phyloP scores from a whole-genome alignment of 2,329 filamentous ascomycete genomes.

The Fusarium secorum region DNA sequence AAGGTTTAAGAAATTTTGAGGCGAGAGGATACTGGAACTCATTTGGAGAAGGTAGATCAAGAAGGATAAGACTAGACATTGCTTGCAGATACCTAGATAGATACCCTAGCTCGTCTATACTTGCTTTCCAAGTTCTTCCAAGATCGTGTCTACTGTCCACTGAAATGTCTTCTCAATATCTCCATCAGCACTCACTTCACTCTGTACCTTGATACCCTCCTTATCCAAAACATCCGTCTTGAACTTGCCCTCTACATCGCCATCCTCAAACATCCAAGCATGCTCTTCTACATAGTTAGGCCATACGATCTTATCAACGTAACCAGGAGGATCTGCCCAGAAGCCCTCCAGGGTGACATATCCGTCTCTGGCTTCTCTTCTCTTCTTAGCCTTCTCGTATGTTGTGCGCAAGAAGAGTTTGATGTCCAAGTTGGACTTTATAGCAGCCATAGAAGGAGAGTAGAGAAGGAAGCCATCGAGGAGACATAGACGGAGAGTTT shows the following conservation, averaged over 20 bases:
- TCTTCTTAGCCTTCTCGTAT: constrained; percentile 67
- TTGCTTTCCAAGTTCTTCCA: constrained; percentile 54
- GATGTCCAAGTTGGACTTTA: constrained; percentile 72
- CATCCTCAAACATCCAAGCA: constrained; percentile 77
- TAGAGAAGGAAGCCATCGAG: constrained; percentile 92
- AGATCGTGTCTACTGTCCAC: constrained; percentile 73
- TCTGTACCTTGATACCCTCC: constrained; percentile 59
- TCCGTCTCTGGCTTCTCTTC: constrained; percentile 73
- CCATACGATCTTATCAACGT: constrained; percentile 95
- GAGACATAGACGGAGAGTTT: constrained; percentile 66
- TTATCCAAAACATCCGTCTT: constrained; percentile 54
- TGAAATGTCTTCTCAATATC: constrained; percentile 69
- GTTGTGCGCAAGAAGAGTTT: constrained; percentile 80
- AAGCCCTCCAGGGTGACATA: constrained; percentile 89
- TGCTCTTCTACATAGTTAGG: constrained; percentile 89
- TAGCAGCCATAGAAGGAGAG: constrained; percentile 61
- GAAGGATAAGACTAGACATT: neutral
- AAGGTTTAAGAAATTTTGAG: neutral
- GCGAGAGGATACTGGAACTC: neutral
- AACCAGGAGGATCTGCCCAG: constrained; percentile 93
- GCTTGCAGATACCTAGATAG: neutral
- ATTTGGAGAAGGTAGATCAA: neutral
- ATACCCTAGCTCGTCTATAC: neutral
- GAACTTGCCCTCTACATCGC: constrained; percentile 69
- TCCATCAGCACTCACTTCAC: constrained; percentile 55